Conservation (phyloP, 2,329 filamentous ascomycete species). For the Botrytis tulipae region DNA sequence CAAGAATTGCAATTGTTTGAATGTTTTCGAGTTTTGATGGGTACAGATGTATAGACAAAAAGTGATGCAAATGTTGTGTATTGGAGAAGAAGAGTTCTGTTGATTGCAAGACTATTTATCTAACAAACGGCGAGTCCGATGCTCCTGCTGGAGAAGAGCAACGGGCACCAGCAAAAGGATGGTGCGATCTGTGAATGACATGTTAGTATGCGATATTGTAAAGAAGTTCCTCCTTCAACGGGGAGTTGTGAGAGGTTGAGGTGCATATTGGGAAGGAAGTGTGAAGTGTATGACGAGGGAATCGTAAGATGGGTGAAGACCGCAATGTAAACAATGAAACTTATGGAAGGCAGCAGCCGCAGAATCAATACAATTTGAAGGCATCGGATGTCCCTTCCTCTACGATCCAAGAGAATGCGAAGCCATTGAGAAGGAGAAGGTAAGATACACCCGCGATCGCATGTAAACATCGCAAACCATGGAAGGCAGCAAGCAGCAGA, state of each 20-base stretch:
- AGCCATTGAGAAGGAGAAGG: not conserved
- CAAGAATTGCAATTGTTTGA: slow-evolving; percentile 21
- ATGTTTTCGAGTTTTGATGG: slow-evolving; percentile 29
- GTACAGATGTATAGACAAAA: slow-evolving; percentile 19
- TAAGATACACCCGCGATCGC: not conserved
- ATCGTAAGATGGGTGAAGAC: not conserved
- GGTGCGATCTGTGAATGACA: slow-evolving; percentile 65
- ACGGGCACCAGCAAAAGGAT: slow-evolving; percentile 95
- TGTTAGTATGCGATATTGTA: slow-evolving; percentile 12
- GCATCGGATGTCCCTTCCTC: not conserved
- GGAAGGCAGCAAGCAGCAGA: not conserved
- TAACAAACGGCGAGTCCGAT: slow-evolving; percentile 63
- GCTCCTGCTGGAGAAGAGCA: slow-evolving; percentile 85
- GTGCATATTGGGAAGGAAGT: slow-evolving; percentile 7
- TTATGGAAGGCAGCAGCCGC: not conserved
- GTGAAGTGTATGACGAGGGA: not conserved
- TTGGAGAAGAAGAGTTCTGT: slow-evolving; percentile 19
- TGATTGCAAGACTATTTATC: slow-evolving; percentile 45
- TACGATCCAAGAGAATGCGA: not conserved
- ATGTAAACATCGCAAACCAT: not conserved
- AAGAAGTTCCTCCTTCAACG: not conserved
- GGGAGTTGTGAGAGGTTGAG: not conserved
- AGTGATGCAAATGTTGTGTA: slow-evolving; percentile 18
- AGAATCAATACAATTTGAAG: not conserved
- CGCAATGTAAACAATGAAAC: not conserved